phyloP scores from a whole-genome alignment of 2,329 filamentous ascomycete species.

The Venturia effusa region DNA sequence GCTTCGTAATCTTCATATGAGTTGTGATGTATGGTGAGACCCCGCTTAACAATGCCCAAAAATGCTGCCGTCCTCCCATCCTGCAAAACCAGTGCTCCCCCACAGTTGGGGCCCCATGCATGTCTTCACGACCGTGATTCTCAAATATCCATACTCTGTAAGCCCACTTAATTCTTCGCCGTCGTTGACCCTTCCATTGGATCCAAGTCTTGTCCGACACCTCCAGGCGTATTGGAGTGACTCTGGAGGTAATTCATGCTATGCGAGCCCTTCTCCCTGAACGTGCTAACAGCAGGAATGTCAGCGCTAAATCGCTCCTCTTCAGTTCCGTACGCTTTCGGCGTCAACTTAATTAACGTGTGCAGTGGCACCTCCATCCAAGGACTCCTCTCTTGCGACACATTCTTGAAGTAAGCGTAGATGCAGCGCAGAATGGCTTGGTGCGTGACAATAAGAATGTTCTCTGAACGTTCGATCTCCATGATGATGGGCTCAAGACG shows the following conservation, averaged over 20 bases:
- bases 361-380: slow-evolving; percentile 99
- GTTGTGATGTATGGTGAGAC: not conserved
- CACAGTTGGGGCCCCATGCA: not conserved
- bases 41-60: not conserved
- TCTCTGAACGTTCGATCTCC: slow-evolving; percentile 92
- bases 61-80: not conserved
- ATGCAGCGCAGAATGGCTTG: slow-evolving; percentile 95
- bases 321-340: slow-evolving; percentile 84
- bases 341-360: slow-evolving; percentile 91
- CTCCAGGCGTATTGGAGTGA: slow-evolving; percentile 6
- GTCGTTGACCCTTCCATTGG: not conserved
- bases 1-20: not conserved
- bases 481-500: slow-evolving; percentile 98
- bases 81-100: not conserved
- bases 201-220: not conserved
- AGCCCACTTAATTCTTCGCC: not conserved
- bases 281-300: slow-evolving; percentile 93
- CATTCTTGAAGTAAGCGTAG: slow-evolving; percentile 98
- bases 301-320: slow-evolving; percentile 81
- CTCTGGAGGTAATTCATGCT: slow-evolving; percentile 70
- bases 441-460: slow-evolving; percentile 96
- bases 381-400: slow-evolving; percentile 80
- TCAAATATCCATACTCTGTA: not conserved
- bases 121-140: not conserved
- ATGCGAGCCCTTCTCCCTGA: slow-evolving; percentile 76